A percentile compares a stretch with the other conserved stretches of the same genome.
Conservation (phyloP, 768 basidiomycete genomes). For the Tulasnella sp. region DNA sequence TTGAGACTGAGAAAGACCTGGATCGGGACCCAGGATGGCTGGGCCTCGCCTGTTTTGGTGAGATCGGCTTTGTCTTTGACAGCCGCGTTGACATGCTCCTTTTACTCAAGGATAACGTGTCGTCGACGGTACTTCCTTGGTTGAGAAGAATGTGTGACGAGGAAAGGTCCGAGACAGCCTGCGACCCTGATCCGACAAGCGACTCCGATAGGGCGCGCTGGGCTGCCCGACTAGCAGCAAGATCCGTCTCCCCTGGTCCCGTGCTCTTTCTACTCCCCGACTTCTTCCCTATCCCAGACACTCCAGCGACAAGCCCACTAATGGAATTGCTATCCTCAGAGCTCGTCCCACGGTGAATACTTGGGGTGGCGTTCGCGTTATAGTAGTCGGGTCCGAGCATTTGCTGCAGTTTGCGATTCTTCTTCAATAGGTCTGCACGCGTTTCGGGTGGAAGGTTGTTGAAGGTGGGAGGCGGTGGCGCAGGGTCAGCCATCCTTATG, state of each 20-base stretch:
- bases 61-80: not conserved
- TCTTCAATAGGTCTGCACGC: constrained; percentile 63
- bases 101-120: not conserved
- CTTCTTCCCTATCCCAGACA: not conserved
- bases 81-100: not conserved
- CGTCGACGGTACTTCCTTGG: not conserved
- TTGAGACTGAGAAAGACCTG: not conserved
- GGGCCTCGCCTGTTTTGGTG: not conserved
- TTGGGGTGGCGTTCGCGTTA: not conserved
- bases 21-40: not conserved
- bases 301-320: not conserved
- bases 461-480: constrained; percentile 47
- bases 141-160: constrained; percentile 1
- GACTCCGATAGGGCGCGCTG: not conserved
- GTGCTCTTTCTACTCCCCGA: not conserved
- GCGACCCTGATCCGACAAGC: not conserved
- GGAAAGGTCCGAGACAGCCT: not conserved
- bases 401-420: constrained; percentile 69
- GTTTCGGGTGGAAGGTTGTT: constrained; percentile 57
- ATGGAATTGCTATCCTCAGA: not conserved
- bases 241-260: not conserved
- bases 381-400: constrained; percentile 48
- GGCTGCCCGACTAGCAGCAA: not conserved
- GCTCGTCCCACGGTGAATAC: not conserved
- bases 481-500: not conserved